These are phyloP conservation scores for Auxenochlorella protothecoides DNA, from an alignment of 139 green algal species.

Conservation along the genomic window DNA sequence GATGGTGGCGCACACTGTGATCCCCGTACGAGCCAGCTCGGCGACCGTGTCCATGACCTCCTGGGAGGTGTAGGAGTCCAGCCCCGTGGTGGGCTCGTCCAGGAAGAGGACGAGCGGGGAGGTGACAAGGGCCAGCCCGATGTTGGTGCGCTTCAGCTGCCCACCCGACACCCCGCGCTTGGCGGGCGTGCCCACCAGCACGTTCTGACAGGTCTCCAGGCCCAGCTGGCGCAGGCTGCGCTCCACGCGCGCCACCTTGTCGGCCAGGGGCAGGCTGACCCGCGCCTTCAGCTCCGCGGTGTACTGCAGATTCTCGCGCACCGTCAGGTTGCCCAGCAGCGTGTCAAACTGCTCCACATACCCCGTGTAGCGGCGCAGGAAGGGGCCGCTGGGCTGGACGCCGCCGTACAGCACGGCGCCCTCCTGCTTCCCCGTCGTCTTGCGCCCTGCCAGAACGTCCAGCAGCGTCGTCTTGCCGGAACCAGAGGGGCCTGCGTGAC, in stretches of 20 bases:
- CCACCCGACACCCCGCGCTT: background rate
- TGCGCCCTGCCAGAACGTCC: slow-evolving; percentile 40
- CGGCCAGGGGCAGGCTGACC: background rate
- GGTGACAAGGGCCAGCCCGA: slow-evolving; percentile 38
- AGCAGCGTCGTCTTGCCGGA: slow-evolving; percentile 40
- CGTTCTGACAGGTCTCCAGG: slow-evolving; percentile 23
- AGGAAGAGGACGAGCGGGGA: slow-evolving; percentile 53
- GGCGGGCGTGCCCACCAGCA: slow-evolving; percentile 6
- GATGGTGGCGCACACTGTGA: slow-evolving; percentile 58
- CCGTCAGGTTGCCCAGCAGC: slow-evolving; percentile 22
- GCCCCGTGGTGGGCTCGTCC: slow-evolving; percentile 56
- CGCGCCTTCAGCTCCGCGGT: slow-evolving; percentile 32
- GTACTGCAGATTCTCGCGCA: slow-evolving; percentile 27
- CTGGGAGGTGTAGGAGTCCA: slow-evolving; percentile 61
- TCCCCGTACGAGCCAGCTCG: slow-evolving; percentile 31
- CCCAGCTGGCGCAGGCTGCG: slow-evolving; percentile 33
- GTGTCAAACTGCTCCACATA: slow-evolving; percentile 70
- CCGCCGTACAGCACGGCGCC: slow-evolving; percentile 58
- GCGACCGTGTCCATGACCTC: slow-evolving; percentile 47
- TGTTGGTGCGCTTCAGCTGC: slow-evolving; percentile 21
- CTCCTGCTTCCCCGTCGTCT: slow-evolving; percentile 40
- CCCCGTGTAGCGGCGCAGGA: slow-evolving; percentile 62
- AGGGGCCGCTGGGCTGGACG: slow-evolving; percentile 40
- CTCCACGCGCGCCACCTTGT: slow-evolving; percentile 47
- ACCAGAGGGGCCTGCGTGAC: slow-evolving; percentile 2